Percentiles rank a stretch among this genome's conserved stretches.
Evolutionary conservation across 2,329 filamentous ascomycete genomes (phyloP).

Genomic region (Coleophoma crateriformis): DNA sequence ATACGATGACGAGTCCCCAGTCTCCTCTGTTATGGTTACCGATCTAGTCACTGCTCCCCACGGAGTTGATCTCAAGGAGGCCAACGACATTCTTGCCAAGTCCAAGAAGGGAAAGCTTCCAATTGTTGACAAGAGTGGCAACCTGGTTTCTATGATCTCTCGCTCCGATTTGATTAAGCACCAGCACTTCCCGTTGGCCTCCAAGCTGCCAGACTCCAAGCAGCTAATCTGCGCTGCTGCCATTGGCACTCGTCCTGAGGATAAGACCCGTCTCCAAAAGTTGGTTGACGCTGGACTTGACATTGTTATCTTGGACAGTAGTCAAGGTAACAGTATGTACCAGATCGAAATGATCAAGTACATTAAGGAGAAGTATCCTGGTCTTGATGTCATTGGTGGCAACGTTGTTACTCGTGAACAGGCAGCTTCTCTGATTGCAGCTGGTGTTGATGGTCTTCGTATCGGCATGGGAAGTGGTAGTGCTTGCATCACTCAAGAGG

Average conservation of each 20-base stretch:
- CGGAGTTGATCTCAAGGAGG: slow-evolving; percentile 79
- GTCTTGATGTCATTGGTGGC: slow-evolving; percentile 91
- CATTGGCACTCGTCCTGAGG: slow-evolving; percentile 90
- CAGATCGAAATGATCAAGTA: slow-evolving; percentile 98
- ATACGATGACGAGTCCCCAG: slow-evolving; percentile 62
- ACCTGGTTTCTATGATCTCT: slow-evolving; percentile 87
- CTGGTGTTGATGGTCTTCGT: slow-evolving; percentile 90
- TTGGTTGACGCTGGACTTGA: slow-evolving; percentile 94
- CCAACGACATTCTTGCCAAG: slow-evolving; percentile 86
- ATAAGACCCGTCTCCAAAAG: slow-evolving; percentile 79
- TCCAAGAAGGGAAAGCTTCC: slow-evolving; percentile 99
- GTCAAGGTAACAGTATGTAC: slow-evolving; percentile 97
- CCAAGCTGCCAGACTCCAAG: slow-evolving; percentile 94
- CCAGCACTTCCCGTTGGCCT: slow-evolving; percentile 91
- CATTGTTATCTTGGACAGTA: slow-evolving; percentile 91
- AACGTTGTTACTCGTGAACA: slow-evolving; percentile 98
- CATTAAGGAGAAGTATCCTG: slow-evolving; percentile 81
- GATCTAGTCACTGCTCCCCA: slow-evolving; percentile 83
- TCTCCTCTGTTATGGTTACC: slow-evolving; percentile 91
- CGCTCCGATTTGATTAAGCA: slow-evolving; percentile 98
- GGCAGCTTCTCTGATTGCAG: slow-evolving; percentile 85
- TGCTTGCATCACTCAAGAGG: slow-evolving; percentile 98
- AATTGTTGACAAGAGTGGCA: slow-evolving; percentile 77
- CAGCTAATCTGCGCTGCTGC: slow-evolving; percentile 94
- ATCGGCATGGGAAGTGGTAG: slow-evolving; percentile 99